These are phyloP conservation scores for Ophiostoma ulmi DNA, from an alignment of 2,329 filamentous ascomycete species.

Conservation along the genomic window DNA sequence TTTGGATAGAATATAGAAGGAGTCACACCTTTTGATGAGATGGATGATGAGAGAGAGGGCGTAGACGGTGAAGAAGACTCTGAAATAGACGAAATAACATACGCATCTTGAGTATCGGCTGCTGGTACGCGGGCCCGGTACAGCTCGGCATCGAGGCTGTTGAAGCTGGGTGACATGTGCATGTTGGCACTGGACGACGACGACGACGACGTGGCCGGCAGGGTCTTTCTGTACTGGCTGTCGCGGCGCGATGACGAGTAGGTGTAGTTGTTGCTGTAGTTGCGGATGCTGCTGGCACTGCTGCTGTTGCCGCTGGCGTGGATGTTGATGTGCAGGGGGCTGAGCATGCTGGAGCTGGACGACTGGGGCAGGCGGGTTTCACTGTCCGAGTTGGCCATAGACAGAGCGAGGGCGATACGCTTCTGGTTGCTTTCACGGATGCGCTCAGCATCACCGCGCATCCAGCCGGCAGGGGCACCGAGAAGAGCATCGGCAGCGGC, in stretches of 20 bases:
- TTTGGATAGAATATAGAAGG: not conserved
- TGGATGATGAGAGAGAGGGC: not conserved
- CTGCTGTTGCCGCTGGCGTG: constrained; percentile 17
- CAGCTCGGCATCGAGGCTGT: constrained; percentile 27
- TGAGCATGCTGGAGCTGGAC: constrained; percentile 19
- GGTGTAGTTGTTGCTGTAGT: constrained; percentile 4
- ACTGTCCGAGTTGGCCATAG: not conserved
- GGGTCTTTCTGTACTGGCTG: constrained; percentile 13
- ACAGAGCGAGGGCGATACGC: constrained; percentile 41
- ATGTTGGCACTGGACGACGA: constrained; percentile 24
- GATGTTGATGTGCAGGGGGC: constrained; percentile 25
- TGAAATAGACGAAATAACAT: constrained; percentile 3
- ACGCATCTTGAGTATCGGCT: constrained; percentile 1
- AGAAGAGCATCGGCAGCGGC: constrained; percentile 54
- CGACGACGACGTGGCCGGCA: constrained; percentile 18
- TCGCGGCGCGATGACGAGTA: constrained; percentile 11
- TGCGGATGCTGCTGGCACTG: constrained; percentile 14
- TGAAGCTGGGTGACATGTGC: constrained; percentile 25
- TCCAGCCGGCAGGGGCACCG: constrained; percentile 50
- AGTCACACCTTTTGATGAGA: constrained; percentile 6
- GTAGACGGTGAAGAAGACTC: not conserved
- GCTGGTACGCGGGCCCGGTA: not conserved
- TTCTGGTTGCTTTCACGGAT: constrained; percentile 49
- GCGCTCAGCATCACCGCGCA: constrained; percentile 42
- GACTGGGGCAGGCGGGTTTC: constrained; percentile 1